Percentiles rank a stretch among this genome's conserved stretches.
Conservation (phyloP, 2,329 filamentous ascomycete species). For the Fusarium lyarnte region DNA sequence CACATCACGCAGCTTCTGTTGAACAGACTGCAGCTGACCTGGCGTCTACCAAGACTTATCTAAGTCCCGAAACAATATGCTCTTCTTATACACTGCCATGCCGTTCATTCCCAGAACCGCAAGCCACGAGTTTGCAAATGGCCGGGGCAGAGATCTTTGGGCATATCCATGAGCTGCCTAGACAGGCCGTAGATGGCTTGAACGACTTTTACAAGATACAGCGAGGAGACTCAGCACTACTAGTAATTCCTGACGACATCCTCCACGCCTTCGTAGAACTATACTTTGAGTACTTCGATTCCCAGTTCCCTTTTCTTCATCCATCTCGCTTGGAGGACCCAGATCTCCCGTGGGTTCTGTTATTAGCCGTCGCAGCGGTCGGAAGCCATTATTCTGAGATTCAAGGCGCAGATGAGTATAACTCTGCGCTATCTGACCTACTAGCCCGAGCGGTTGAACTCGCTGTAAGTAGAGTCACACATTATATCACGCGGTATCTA, state of each 20-base stretch:
- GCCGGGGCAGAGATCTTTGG: not conserved
- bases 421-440: fast-evolving
- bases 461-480: not conserved
- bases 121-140: not conserved
- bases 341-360: fast-evolving
- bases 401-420: not conserved
- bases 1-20: fast-evolving
- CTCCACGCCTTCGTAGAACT: not conserved
- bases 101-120: not conserved
- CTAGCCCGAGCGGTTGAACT: not conserved
- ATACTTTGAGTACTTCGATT: not conserved
- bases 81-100: not conserved
- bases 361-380: fast-evolving
- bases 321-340: fast-evolving
- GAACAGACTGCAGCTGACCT: fast-evolving
- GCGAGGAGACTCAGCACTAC: fast-evolving
- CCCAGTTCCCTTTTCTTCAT: not conserved
- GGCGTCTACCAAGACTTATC: not conserved
- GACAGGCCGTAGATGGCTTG: not conserved
- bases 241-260: fast-evolving
- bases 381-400: not conserved
- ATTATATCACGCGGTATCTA: not conserved
- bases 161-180: not conserved
- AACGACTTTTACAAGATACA: not conserved
- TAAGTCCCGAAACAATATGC: fast-evolving